A percentile compares a stretch with the other conserved stretches of the same genome.
Evolutionary conservation across 768 basidiomycete species (phyloP).

Genomic region (Clitopilus hobsonii): DNA sequence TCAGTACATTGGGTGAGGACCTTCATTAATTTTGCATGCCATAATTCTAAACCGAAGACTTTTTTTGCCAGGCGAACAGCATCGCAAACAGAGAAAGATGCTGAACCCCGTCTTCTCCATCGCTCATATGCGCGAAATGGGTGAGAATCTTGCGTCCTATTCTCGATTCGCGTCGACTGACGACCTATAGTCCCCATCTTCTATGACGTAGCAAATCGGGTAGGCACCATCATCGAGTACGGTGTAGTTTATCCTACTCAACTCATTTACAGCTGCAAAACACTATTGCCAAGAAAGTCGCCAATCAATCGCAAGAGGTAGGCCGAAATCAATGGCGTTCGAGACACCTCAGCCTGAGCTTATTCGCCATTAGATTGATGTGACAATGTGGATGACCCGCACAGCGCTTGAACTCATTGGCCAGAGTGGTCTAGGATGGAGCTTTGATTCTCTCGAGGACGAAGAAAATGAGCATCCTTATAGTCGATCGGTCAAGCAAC

Average conservation of each 20-base stretch:
- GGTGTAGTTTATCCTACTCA: neutral
- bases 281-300: constrained; percentile 7
- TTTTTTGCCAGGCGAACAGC: constrained; percentile 9
- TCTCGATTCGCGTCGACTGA: neutral
- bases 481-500: constrained; percentile 19
- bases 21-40: neutral
- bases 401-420: constrained; percentile 26
- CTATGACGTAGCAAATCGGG: constrained; percentile 14
- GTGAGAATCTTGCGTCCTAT: constrained; percentile 1
- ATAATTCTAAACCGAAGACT: neutral
- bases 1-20: constrained; percentile 5
- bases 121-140: constrained; percentile 25
- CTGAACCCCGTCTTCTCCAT: constrained; percentile 35
- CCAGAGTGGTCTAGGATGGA: constrained; percentile 25
- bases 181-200: constrained; percentile 11
- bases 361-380: constrained; percentile 16
- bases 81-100: constrained; percentile 27
- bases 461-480: constrained; percentile 21
- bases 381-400: constrained; percentile 22
- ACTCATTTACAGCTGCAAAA: constrained; percentile 5
- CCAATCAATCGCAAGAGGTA: constrained; percentile 11
- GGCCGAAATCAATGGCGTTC: neutral
- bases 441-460: constrained; percentile 23
- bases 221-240: neutral
- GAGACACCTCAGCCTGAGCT: neutral